These are phyloP conservation scores for Inga oerstediana DNA, from an alignment of 306 rosid species.

Conservation along the genomic window DNA sequence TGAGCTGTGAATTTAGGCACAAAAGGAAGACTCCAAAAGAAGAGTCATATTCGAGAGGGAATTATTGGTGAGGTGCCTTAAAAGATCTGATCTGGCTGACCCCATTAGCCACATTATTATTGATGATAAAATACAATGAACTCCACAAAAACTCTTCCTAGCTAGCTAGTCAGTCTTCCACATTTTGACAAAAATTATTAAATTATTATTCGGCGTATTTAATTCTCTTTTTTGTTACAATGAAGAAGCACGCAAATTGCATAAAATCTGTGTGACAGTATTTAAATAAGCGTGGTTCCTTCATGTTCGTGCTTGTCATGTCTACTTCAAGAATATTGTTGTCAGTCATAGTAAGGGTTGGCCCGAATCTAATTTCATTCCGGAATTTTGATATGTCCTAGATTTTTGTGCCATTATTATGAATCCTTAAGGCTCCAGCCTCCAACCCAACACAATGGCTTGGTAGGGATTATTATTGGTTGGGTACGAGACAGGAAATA, in stretches of 20 bases:
- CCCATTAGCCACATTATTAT: slow-evolving; percentile 10
- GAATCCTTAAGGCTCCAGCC: neutral
- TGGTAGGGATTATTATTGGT: neutral
- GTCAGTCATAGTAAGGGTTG: neutral
- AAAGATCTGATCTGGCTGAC: neutral
- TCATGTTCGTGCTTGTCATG: neutral
- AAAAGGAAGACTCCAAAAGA: neutral
- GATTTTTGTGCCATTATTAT: neutral
- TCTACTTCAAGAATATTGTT: neutral
- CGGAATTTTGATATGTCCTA: neutral
- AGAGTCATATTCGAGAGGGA: neutral
- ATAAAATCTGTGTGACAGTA: slow-evolving; percentile 13
- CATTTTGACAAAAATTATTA: neutral
- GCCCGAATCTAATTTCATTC: neutral
- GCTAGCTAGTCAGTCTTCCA: neutral
- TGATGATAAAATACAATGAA: slow-evolving; percentile 6
- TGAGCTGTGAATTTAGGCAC: neutral
- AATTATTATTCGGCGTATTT: neutral
- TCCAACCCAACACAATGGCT: neutral
- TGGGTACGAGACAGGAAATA: neutral
- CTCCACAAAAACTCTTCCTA: slow-evolving; percentile 2
- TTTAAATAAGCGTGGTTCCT: neutral
- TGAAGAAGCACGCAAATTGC: slow-evolving; percentile 3
- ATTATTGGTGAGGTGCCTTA: neutral
- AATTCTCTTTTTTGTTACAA: neutral